These are phyloP conservation scores for Ceratocystis diversiconidia DNA, from an alignment of 2,329 filamentous ascomycete genomes.

Conservation along the genomic window DNA sequence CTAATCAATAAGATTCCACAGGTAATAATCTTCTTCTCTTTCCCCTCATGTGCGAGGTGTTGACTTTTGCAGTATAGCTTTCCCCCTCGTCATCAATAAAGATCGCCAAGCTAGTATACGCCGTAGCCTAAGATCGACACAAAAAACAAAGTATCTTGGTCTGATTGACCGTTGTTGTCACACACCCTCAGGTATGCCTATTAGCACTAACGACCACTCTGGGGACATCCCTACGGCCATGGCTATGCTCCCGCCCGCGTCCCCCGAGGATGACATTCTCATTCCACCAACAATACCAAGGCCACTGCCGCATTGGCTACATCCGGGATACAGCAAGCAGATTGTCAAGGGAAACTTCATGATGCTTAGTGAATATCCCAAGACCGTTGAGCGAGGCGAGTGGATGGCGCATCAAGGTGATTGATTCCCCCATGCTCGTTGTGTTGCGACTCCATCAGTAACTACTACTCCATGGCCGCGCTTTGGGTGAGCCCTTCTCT, in stretches of 20 bases:
- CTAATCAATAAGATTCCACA: background rate
- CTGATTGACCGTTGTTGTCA: too few relatives aligned
- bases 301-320: conserved; percentile 48
- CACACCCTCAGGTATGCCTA: too few relatives aligned
- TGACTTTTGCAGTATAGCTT: background rate
- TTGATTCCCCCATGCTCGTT: background rate
- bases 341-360: conserved; percentile 87
- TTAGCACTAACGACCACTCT: background rate
- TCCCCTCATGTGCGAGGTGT: background rate
- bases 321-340: conserved; percentile 52
- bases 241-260: conserved; percentile 10
- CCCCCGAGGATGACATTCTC: conserved; percentile 15
- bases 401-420: conserved; percentile 77
- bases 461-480: conserved; percentile 22
- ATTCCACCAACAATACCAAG: conserved; percentile 17
- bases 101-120: background rate
- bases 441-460: background rate
- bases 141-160: background rate
- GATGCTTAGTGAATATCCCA: conserved; percentile 70
- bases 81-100: background rate
- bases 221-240: background rate
- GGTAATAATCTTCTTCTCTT: background rate
- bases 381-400: conserved; percentile 71
- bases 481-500: background rate
- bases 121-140: background rate